Evolutionary conservation across 192 early-diverging fungal genomes (phyloP).

Genomic region (Powellomyces hirtus): DNA sequence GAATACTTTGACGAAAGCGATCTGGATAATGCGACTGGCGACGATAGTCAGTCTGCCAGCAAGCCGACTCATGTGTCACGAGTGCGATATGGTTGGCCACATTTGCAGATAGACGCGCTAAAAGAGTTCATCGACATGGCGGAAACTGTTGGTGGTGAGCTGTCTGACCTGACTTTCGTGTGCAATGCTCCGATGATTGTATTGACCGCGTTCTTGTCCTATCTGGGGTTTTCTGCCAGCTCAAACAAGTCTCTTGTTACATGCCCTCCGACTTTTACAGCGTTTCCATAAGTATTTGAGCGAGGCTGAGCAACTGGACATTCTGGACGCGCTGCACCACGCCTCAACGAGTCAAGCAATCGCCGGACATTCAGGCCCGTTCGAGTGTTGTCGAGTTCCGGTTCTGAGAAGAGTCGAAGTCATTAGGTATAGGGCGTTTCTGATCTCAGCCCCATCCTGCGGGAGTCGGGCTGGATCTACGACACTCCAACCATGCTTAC

Average conservation of each 20-base stretch:
- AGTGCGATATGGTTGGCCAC: slow-evolving; percentile 69
- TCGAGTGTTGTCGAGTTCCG: slow-evolving; percentile 30
- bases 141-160: slow-evolving; percentile 54
- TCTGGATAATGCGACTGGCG: slow-evolving; percentile 17
- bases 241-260: slow-evolving; percentile 58
- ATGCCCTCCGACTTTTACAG: slow-evolving; percentile 63
- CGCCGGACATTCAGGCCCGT: neutral
- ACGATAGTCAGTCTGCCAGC: neutral
- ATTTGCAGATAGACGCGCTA: slow-evolving; percentile 72
- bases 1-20: slow-evolving; percentile 41
- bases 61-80: slow-evolving; percentile 1
- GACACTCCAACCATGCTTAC: neutral
- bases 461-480: no score
- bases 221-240: slow-evolving; percentile 41
- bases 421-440: slow-evolving; percentile 29
- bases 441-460: no score
- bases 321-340: slow-evolving; percentile 57
- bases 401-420: slow-evolving; percentile 36
- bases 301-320: slow-evolving; percentile 63
- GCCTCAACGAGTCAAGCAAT: neutral
- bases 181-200: no score
- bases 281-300: slow-evolving; percentile 60
- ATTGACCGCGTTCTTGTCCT: no score
- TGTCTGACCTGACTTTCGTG: neutral
- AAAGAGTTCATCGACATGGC: slow-evolving; percentile 71